Evolutionary conservation across 768 basidiomycete species (phyloP).

Genomic region (Russula ochroleuca): DNA sequence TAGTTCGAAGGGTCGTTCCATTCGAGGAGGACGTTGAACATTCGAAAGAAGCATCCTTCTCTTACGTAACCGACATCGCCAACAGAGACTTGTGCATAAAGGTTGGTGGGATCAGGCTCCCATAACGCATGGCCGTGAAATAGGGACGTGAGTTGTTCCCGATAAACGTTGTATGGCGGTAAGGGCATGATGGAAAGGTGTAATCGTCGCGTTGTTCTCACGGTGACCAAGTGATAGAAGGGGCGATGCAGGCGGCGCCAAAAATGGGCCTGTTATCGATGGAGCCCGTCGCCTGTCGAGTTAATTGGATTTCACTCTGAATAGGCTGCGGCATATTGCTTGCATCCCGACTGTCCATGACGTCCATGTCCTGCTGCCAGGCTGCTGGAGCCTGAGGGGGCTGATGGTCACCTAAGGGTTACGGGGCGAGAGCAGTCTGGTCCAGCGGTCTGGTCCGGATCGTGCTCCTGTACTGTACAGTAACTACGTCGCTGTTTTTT

Average conservation of each 20-base stretch:
- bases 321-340: no score
- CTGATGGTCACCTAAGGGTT: no score
- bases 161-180: conserved; percentile 22
- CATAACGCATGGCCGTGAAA: conserved; percentile 26
- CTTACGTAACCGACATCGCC: conserved; percentile 29
- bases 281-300: background rate
- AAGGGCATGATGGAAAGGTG: conserved; percentile 5
- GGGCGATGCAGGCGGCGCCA: background rate
- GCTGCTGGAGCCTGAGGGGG: no score
- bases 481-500: background rate
- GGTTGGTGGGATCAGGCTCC: conserved; percentile 26
- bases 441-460: background rate
- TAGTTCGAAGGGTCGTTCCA: conserved; percentile 12
- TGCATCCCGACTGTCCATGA: no score
- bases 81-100: conserved; percentile 25
- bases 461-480: no score
- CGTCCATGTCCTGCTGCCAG: no score
- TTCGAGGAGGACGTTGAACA: conserved; percentile 25
- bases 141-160: conserved; percentile 26
- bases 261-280: background rate
- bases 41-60: conserved; percentile 24
- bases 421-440: background rate
- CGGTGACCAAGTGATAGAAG: background rate
- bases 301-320: no score
- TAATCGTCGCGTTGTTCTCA: background rate